These are phyloP conservation scores for Saccharomyces uvarum DNA, from an alignment of 1,139 yeast genomes.

Conservation along the genomic window DNA sequence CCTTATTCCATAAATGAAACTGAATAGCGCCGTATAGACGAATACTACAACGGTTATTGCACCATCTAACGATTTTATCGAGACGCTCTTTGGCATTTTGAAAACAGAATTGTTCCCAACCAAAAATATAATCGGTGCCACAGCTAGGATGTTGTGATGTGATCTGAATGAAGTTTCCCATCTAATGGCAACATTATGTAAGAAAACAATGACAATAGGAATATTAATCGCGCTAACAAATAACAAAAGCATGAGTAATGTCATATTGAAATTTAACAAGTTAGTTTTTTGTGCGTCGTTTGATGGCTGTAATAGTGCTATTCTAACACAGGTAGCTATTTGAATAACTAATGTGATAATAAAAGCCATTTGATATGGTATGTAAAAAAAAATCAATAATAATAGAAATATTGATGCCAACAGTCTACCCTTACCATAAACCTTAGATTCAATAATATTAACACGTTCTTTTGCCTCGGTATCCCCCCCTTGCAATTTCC, in stretches of 20 bases:
- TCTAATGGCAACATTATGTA: slow-evolving; percentile 58
- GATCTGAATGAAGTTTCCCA: slow-evolving; percentile 75
- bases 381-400: slow-evolving; percentile 45
- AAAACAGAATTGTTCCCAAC: slow-evolving; percentile 38
- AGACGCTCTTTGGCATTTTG: slow-evolving; percentile 20
- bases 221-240: slow-evolving; percentile 64
- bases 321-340: slow-evolving; percentile 38
- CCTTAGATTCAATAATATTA: neutral
- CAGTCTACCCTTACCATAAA: slow-evolving; percentile 27
- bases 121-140: slow-evolving; percentile 52
- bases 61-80: slow-evolving; percentile 23
- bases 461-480: neutral
- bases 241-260: slow-evolving; percentile 50
- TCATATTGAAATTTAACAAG: slow-evolving; percentile 44
- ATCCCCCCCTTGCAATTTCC: neutral
- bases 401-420: slow-evolving; percentile 36
- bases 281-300: slow-evolving; percentile 12
- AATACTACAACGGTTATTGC: slow-evolving; percentile 32
- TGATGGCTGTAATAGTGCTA: slow-evolving; percentile 6
- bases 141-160: slow-evolving; percentile 63
- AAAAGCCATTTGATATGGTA: slow-evolving; percentile 77
- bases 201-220: slow-evolving; percentile 61
- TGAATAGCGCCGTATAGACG: slow-evolving; percentile 45
- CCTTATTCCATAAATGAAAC: slow-evolving; percentile 57
- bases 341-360: slow-evolving; percentile 52